A percentile compares a stretch with the other conserved stretches of the same genome.
phyloP scores from a whole-genome alignment of 768 basidiomycete species.

The Suillus americanus region DNA sequence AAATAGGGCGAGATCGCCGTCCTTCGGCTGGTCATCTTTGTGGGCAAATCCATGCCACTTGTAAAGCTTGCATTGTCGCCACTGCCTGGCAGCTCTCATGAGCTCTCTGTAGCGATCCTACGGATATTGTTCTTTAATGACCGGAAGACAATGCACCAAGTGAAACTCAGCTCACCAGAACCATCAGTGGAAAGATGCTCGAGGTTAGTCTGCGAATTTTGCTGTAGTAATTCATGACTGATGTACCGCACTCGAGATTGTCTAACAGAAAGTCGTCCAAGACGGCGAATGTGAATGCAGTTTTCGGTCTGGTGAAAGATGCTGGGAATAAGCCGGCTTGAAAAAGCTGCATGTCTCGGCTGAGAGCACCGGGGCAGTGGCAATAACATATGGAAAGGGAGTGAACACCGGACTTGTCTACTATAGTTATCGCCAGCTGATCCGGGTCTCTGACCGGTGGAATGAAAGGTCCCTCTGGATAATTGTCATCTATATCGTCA shows the following conservation, averaged over 20 bases:
- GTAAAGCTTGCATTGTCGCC: no score
- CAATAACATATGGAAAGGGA: neutral
- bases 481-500: neutral
- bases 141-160: neutral
- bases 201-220: neutral
- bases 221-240: neutral
- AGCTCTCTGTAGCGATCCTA: no score
- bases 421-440: neutral
- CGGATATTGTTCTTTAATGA: no score
- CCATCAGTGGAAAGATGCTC: neutral
- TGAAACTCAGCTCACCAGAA: neutral
- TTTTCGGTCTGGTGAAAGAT: neutral
- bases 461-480: neutral
- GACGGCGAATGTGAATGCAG: neutral
- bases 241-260: neutral
- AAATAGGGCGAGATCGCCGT: no score
- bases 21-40: no score
- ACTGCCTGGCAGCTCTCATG: no score
- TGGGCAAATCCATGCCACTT: no score
- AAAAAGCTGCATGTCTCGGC: neutral
- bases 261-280: neutral
- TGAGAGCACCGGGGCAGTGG: neutral
- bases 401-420: neutral
- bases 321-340: neutral
- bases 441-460: neutral